Conservation (phyloP, 1,284 basidiomycete species). For the Rhodotorula sp. region DNA sequence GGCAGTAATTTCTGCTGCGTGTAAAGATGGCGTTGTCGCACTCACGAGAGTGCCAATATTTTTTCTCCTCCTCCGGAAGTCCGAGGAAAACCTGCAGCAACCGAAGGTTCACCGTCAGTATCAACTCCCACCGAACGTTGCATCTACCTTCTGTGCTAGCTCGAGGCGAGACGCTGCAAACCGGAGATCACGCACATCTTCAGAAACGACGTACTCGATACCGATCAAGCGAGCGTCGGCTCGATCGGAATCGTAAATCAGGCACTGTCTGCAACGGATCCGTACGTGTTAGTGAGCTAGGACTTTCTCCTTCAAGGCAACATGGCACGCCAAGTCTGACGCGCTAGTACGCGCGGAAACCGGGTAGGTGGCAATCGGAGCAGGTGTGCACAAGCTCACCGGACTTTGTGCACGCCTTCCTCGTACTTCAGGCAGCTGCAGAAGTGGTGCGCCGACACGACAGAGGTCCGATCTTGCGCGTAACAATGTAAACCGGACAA, state of each 20-base stretch:
- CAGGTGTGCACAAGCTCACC: background rate
- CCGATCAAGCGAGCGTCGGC: conserved; percentile 53
- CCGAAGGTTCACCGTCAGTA: background rate
- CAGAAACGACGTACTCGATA: conserved; percentile 58
- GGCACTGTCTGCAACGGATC: conserved; percentile 15
- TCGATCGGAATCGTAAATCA: conserved; percentile 54
- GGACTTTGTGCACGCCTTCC: background rate
- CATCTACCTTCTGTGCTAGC: too few relatives aligned
- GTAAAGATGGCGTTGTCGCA: background rate
- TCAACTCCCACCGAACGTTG: background rate
- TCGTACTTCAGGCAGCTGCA: conserved; percentile 16
- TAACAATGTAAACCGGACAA: conserved; percentile 24
- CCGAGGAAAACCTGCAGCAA: conserved; percentile 49
- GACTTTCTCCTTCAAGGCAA: background rate
- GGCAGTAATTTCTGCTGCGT: too few relatives aligned
- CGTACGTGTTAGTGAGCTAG: background rate
- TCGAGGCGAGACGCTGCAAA: background rate
- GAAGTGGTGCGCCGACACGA: conserved; percentile 22
- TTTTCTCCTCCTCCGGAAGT: conserved; percentile 55
- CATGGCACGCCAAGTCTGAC: too few relatives aligned
- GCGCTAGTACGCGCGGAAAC: too few relatives aligned
- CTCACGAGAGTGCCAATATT: conserved; percentile 56
- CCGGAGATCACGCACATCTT: conserved; percentile 42
- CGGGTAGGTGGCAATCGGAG: too few relatives aligned
- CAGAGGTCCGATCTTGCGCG: conserved; percentile 1